Percentiles rank a stretch among this genome's conserved stretches.
Evolutionary conservation across 1,284 basidiomycete genomes (phyloP).

Genomic region (Microbotryomycetes sp.): DNA sequence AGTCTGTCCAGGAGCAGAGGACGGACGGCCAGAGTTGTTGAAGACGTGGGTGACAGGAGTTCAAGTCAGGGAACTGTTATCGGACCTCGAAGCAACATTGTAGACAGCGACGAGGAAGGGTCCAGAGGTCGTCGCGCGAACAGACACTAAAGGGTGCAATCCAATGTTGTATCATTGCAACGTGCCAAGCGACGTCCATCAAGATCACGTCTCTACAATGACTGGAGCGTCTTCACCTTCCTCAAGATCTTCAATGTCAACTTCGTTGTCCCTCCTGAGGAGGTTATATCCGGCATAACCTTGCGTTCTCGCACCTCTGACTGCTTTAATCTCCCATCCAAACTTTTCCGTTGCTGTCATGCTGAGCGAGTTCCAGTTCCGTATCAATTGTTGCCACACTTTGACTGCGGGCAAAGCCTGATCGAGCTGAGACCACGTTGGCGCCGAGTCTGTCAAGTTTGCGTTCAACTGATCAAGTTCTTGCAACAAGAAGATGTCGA

Average conservation of each 20-base stretch:
- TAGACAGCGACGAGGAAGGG: no score
- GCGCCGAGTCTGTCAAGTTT: constrained; percentile 26
- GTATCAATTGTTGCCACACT: constrained; percentile 15
- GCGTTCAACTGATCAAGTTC: constrained; percentile 38
- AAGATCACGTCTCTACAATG: constrained; percentile 21
- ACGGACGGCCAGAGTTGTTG: neutral
- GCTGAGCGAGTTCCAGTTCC: constrained; percentile 25
- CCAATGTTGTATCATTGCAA: no score
- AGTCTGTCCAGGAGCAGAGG: neutral
- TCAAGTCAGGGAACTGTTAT: neutral
- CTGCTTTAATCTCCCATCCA: constrained; percentile 31
- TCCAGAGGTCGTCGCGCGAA: no score
- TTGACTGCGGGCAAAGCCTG: neutral
- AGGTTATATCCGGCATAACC: neutral
- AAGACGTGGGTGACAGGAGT: neutral
- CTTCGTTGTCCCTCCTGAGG: constrained; percentile 14
- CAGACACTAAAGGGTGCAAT: no score
- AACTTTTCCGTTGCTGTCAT: constrained; percentile 21
- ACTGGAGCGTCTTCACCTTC: constrained; percentile 36
- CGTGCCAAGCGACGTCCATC: no score
- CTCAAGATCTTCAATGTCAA: constrained; percentile 33
- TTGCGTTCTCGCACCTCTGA: constrained; percentile 14
- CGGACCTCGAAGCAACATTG: no score
- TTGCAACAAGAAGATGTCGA: constrained; percentile 41
- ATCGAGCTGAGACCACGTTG: neutral